These are phyloP conservation scores for Bipolaris oryzae DNA, from an alignment of 2,329 filamentous ascomycete genomes.

Conservation along the genomic window DNA sequence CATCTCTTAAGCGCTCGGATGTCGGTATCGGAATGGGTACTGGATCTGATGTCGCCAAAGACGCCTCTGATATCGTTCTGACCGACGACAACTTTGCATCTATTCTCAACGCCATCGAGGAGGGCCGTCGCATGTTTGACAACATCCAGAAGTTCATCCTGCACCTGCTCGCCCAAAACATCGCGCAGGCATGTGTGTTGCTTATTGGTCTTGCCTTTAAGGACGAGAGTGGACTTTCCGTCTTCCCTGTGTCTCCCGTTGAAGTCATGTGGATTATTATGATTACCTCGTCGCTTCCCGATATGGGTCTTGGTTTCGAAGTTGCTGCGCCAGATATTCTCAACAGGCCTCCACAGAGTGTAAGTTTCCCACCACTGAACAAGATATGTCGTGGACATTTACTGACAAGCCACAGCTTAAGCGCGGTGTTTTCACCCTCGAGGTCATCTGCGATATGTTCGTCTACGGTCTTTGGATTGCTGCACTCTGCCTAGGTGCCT, in stretches of 20 bases:
- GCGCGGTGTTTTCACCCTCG: constrained; percentile 47
- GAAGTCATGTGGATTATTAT: constrained; percentile 96
- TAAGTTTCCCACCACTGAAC: not conserved
- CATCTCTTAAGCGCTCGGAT: constrained; percentile 78
- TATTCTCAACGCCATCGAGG: constrained; percentile 81
- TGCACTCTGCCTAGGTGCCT: constrained; percentile 39
- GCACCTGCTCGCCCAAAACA: constrained; percentile 76
- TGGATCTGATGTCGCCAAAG: constrained; percentile 84
- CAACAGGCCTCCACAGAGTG: constrained; percentile 72
- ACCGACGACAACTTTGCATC: constrained; percentile 89
- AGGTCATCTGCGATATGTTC: constrained; percentile 48
- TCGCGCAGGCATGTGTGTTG: constrained; percentile 81
- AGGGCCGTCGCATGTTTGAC: constrained; percentile 84
- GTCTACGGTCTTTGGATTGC: constrained; percentile 49
- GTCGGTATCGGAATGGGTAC: constrained; percentile 92
- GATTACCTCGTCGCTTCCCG: constrained; percentile 77
- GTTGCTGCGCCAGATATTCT: constrained; percentile 77
- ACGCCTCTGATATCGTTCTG: constrained; percentile 80
- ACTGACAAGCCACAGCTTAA: constrained; percentile 30
- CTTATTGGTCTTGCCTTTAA: constrained; percentile 84
- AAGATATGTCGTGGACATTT: not conserved
- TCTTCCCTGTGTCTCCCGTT: constrained; percentile 84
- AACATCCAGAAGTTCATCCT: constrained; percentile 90
- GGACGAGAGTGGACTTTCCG: constrained; percentile 71
- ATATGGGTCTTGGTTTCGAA: constrained; percentile 86